Evolutionary conservation across 176 grass and related monocot genomes (phyloP).

Genomic region (Carex scoparia): DNA sequence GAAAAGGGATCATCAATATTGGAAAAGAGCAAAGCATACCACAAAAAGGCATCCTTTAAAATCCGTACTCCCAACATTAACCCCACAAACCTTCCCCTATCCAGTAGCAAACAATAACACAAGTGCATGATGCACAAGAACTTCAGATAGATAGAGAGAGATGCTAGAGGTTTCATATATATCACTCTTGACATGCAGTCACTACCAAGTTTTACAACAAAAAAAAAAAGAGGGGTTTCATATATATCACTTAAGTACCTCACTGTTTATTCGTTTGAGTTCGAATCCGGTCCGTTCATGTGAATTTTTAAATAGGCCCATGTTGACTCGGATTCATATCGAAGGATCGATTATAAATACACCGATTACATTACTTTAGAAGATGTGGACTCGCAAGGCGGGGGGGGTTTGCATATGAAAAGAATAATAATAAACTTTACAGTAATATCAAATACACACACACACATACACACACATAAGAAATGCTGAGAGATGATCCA

Average conservation of each 20-base stretch:
- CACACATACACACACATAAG: neutral
- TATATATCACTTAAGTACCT: too few species aligned
- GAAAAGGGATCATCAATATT: conserved; percentile 4
- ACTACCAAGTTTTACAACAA: too few species aligned
- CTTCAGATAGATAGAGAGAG: neutral
- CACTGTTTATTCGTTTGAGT: too few species aligned
- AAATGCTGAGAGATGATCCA: neutral
- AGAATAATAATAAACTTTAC: neutral
- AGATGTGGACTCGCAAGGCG: too few species aligned
- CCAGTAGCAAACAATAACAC: neutral
- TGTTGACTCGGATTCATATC: too few species aligned
- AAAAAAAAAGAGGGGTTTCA: too few species aligned
- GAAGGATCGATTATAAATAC: too few species aligned
- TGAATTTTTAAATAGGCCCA: too few species aligned
- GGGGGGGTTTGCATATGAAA: neutral
- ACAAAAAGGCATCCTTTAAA: conserved; percentile 25
- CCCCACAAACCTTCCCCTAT: neutral
- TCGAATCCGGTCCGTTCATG: too few species aligned
- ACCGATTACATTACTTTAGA: too few species aligned
- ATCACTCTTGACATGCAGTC: too few species aligned
- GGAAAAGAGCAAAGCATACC: conserved; percentile 27
- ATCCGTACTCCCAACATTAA: neutral
- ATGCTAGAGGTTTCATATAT: too few species aligned
- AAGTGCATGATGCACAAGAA: neutral
- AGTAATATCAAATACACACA: neutral